Percentiles rank a stretch among this genome's conserved stretches.
Evolutionary conservation across 768 basidiomycete species (phyloP).

Genomic region (Lyophyllum semitale): DNA sequence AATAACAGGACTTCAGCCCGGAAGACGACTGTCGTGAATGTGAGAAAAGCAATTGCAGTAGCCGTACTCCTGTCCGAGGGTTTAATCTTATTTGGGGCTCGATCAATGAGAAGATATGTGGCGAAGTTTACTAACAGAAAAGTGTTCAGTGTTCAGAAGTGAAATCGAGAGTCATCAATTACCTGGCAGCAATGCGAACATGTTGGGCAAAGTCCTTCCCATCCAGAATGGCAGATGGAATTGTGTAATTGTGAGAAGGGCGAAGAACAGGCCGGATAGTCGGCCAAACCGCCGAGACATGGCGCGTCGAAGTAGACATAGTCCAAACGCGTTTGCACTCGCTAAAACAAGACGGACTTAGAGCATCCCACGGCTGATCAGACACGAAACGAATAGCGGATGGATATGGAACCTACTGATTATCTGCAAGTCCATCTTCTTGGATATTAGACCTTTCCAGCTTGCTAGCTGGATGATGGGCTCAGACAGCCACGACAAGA

Average conservation of each 20-base stretch:
- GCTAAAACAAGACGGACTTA: constrained; percentile 79
- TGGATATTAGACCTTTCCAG: constrained; percentile 41
- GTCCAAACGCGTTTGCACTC: constrained; percentile 57
- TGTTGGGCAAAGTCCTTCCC: constrained; percentile 92
- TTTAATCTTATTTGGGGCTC: constrained; percentile 38
- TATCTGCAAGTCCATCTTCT: constrained; percentile 73
- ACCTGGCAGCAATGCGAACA: constrained; percentile 87
- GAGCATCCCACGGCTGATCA: neutral
- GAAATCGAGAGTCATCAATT: constrained; percentile 9
- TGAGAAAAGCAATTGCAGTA: constrained; percentile 59
- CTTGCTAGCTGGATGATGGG: constrained; percentile 49
- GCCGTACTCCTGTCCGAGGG: constrained; percentile 35
- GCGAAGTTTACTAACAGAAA: constrained; percentile 57
- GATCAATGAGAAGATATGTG: constrained; percentile 47
- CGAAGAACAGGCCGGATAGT: constrained; percentile 56
- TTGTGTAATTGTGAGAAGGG: constrained; percentile 74
- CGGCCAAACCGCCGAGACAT: constrained; percentile 66
- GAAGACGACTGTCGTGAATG: constrained; percentile 68
- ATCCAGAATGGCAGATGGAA: constrained; percentile 96
- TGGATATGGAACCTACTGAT: constrained; percentile 46
- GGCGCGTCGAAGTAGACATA: constrained; percentile 66
- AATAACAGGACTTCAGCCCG: constrained; percentile 80
- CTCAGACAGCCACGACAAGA: constrained; percentile 59
- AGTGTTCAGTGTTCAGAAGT: neutral
- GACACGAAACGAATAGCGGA: neutral